Evolutionary conservation across 1,139 yeast genomes (phyloP), one percentile per base, ranked within the genome.

Genomic region (Blastobotrys ciferrii): DNA sequence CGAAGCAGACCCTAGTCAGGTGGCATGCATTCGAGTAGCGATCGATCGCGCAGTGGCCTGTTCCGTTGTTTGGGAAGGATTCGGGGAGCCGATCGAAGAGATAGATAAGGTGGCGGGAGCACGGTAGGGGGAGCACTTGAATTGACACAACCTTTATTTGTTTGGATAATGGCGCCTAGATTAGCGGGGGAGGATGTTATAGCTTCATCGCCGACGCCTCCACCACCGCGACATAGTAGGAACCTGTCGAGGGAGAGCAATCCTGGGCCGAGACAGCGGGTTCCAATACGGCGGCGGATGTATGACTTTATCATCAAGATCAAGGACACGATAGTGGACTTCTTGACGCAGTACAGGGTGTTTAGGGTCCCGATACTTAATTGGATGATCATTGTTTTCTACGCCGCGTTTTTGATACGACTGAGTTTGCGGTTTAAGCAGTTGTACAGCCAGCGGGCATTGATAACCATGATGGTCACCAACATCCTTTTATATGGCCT

Each of bases 401-500:
- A 63, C 45, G 62, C 61, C 6, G 54, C 56, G 17, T 59, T 64
- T 37, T 50, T 69, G 43, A 50, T 67, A 11, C 60, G 72, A 19
- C 58, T 71, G 49, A 61, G 68, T 18, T 50, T 63, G 45, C 52
- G 63, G 36, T 71, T 66, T 57, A 58, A 59, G 45, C 74, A 72
- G n/a, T 64, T 87, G 46, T 89, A 89, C 64, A 76, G 77, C 59
- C 74, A 71, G 53, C 81, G 81, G 48, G 83, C 94, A 1, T 67
- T 89, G 23, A 64, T 85, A 14, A 89, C 97, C 3, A 87, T 91
- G 43, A 78, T 87, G 49, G 80, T 84, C n/a, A 83, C 97, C 0
- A 91, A 91, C 62, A 70, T 87, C 35, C 80, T 91, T 11, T 71
- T 91, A 3, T 87, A 83, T 64, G 97, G 96, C 0, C 80, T 89